Percentiles rank a stretch among this genome's conserved stretches.
Conservation (phyloP, 2,329 filamentous ascomycete genomes). For the Rosellinia necatrix region DNA sequence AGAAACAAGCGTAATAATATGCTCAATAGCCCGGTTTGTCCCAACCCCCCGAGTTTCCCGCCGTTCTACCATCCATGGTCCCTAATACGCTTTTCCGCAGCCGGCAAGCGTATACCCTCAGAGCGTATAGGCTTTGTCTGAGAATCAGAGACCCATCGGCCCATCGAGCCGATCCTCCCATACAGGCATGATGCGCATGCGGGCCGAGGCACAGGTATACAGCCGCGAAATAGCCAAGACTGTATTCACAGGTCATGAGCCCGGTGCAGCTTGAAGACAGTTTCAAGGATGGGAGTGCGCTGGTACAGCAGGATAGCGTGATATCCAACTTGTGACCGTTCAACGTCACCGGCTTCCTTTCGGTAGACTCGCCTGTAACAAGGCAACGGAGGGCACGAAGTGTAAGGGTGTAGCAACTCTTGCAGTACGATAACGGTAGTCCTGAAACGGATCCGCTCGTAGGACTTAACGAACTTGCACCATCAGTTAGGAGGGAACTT, state of each 20-base stretch:
- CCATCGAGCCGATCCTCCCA: slow-evolving; percentile 1
- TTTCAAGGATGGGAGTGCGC: background rate
- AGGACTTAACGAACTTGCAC: slow-evolving; percentile 13
- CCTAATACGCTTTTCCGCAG: slow-evolving; percentile 41
- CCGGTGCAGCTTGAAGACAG: background rate
- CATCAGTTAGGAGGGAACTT: slow-evolving; percentile 22
- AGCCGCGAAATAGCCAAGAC: slow-evolving; percentile 2
- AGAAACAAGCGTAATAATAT: slow-evolving; percentile 93
- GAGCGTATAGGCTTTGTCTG: slow-evolving; percentile 50
- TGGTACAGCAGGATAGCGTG: slow-evolving; percentile 3
- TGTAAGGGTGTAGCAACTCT: slow-evolving; percentile 20
- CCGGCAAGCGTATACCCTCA: slow-evolving; percentile 61
- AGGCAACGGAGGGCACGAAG: slow-evolving; percentile 8
- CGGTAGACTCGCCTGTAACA: slow-evolving; percentile 15
- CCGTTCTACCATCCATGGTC: background rate
- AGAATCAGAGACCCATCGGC: slow-evolving; percentile 5
- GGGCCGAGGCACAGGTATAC: background rate
- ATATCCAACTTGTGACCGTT: slow-evolving; percentile 2
- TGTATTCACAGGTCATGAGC: slow-evolving; percentile 10
- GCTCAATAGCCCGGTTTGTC: slow-evolving; percentile 91
- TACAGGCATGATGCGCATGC: slow-evolving; percentile 6
- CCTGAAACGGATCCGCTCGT: slow-evolving; percentile 16
- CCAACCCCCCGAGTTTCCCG: background rate
- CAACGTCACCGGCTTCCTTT: slow-evolving; percentile 10
- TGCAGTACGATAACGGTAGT: slow-evolving; percentile 8